Evolutionary conservation across 768 basidiomycete species (phyloP).

Genomic region (Leccinum pellstonianum): DNA sequence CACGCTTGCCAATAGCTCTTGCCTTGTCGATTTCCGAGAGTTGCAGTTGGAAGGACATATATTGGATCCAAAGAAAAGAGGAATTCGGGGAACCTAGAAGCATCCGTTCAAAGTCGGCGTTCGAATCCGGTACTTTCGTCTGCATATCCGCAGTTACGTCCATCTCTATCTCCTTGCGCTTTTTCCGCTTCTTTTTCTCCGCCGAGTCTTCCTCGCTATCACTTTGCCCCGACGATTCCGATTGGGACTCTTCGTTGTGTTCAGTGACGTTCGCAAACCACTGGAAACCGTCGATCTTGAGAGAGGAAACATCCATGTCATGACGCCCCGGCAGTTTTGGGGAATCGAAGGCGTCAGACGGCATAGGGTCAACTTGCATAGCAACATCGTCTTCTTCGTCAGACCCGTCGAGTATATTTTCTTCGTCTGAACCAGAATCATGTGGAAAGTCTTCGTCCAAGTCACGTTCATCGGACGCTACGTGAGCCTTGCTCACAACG

Average conservation of each 20-base stretch:
- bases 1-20: slow-evolving; percentile 79
- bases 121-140: slow-evolving; percentile 81
- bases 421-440: slow-evolving; percentile 20
- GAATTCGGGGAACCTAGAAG: slow-evolving; percentile 95
- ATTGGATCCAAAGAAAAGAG: slow-evolving; percentile 98
- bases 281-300: slow-evolving; percentile 66
- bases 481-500: slow-evolving; percentile 30
- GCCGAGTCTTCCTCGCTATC: slow-evolving; percentile 14
- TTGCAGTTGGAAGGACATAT: slow-evolving; percentile 98
- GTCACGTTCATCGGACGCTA: slow-evolving; percentile 23
- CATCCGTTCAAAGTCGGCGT: slow-evolving; percentile 90
- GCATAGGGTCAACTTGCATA: slow-evolving; percentile 21
- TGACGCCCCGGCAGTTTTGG: neutral
- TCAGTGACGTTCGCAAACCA: slow-evolving; percentile 53
- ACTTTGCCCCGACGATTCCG: slow-evolving; percentile 46
- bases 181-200: slow-evolving; percentile 64
- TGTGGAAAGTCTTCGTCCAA: slow-evolving; percentile 6
- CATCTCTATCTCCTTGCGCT: slow-evolving; percentile 68
- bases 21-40: slow-evolving; percentile 97
- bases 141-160: slow-evolving; percentile 90
- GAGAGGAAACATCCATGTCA: slow-evolving; percentile 29
- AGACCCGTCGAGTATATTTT: slow-evolving; percentile 13
- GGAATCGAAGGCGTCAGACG: neutral
- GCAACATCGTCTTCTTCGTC: slow-evolving; percentile 15
- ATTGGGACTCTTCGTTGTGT: slow-evolving; percentile 40